Evolutionary conservation across 371 early-diverging fungal genomes (phyloP).

Genomic region (Mortierella sp.): DNA sequence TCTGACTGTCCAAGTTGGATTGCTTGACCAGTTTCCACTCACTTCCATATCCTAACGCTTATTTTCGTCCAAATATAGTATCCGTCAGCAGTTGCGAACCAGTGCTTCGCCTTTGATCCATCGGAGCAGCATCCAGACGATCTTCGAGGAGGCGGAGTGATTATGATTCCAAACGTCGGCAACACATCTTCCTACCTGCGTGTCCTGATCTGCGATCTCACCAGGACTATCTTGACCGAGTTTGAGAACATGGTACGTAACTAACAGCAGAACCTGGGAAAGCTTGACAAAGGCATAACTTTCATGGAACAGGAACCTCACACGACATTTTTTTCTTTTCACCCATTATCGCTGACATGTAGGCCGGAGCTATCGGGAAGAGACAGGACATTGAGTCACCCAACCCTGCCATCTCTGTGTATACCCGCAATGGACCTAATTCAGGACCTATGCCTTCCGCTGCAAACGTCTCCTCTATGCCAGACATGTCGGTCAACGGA

Average conservation of each 20-base stretch:
- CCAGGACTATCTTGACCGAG: conserved; percentile 75
- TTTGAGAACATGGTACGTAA: conserved; percentile 67
- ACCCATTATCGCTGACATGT: background rate
- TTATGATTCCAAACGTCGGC: conserved; percentile 87
- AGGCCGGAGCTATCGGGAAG: conserved; percentile 49
- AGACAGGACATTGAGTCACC: conserved; percentile 58
- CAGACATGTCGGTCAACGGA: conserved; percentile 46
- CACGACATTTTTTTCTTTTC: background rate
- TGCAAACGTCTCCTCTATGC: conserved; percentile 26
- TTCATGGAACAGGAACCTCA: background rate
- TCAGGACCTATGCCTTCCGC: conserved; percentile 32
- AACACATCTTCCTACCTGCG: conserved; percentile 83
- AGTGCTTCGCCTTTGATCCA: conserved; percentile 90
- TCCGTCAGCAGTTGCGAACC: conserved; percentile 77
- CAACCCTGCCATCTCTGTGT: conserved; percentile 33
- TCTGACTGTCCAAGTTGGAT: background rate
- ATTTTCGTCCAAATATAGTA: conserved; percentile 62
- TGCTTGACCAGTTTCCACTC: too few relatives aligned
- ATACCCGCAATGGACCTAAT: conserved; percentile 22
- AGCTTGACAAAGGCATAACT: background rate
- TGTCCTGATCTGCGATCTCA: conserved; percentile 82
- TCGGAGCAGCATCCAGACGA: conserved; percentile 79
- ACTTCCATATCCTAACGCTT: background rate
- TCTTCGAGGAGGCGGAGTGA: conserved; percentile 73
- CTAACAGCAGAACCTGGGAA: background rate